phyloP scores from a whole-genome alignment of 2,329 filamentous ascomycete genomes.

The Pseudocercospora fijiensis region DNA sequence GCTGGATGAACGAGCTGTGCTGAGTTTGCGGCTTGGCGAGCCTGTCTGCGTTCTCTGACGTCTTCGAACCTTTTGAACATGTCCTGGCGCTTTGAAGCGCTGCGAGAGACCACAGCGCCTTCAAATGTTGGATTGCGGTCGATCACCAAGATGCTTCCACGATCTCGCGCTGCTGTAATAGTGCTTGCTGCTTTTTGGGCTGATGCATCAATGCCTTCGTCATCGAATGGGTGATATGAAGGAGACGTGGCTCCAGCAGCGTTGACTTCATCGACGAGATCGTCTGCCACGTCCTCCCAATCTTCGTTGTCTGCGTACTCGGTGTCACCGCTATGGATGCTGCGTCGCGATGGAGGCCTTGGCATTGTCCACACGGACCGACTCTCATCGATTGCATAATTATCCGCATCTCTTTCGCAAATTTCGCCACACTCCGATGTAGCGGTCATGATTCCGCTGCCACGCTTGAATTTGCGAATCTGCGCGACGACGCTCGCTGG shows the following conservation, averaged over 20 bases:
- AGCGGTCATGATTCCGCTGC: not conserved
- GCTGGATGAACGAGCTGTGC: conserved; percentile 12
- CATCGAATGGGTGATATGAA: not conserved
- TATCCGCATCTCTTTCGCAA: not conserved
- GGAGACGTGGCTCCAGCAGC: conserved; percentile 5
- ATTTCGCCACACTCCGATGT: not conserved
- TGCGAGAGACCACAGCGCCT: not conserved
- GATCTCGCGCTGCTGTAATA: not conserved
- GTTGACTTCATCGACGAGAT: conserved; percentile 13
- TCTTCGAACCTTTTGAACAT: not conserved
- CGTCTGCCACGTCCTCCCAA: conserved; percentile 11
- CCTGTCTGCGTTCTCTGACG: not conserved
- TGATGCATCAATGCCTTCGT: not conserved
- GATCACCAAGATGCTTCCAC: not conserved
- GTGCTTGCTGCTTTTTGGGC: not conserved
- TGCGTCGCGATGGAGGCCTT: conserved; percentile 1
- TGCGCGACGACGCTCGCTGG: not conserved
- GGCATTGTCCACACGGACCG: not conserved
- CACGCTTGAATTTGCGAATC: not conserved
- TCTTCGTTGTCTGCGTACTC: not conserved
- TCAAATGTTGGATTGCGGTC: not conserved
- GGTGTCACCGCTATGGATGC: not conserved
- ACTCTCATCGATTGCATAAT: not conserved
- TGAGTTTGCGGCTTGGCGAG: not conserved
- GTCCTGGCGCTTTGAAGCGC: not conserved